Base-by-base conservation (phyloP, 345 rosid species). In the Erysimum cheiranthoides region DNA sequence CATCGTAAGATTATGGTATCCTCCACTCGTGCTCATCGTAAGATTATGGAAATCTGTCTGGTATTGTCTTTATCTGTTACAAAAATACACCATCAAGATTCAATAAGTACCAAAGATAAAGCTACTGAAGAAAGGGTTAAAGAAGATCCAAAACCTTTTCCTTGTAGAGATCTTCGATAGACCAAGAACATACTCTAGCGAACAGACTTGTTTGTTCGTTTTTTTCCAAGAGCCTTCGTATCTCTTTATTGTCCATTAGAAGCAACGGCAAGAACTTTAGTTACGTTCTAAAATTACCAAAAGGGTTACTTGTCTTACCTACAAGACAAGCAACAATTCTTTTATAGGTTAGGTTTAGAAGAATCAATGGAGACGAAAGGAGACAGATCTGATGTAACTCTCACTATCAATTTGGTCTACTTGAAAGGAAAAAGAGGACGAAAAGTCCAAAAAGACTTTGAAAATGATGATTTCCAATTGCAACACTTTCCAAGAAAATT, bases 121-220 rank as follows among this genome's bases (percentile, higher is more conserved):
- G n/a, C n/a, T n/a, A n/a, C n/a, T n/a, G n/a, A n/a, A n/a, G n/a
- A n/a, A n/a, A n/a, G n/a, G n/a, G n/a, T n/a, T n/a, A n/a, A n/a
- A n/a, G n/a, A n/a, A n/a, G n/a, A n/a, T n/a, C n/a, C n/a, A n/a
- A n/a, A n/a, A n/a, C n/a, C n/a, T n/a, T n/a, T n/a, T n/a, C n/a
- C n/a, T n/a, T n/a, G n/a, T n/a, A n/a, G n/a, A n/a, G n/a, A n/a
- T n/a, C 82, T 58, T 74, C 49, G 68, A 83, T 43, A 18, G 84
- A 71, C 86, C 86, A 80, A 53, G 86, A 80, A 61, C 66, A 76
- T 12, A 80, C 75, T 42, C 11, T 39, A 54, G 61, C 77, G 0
- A 59, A n/a, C 8, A 83, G 70, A 36, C 27, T 11, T 34, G 50
- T 56, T 28, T 64, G 46, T 14, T 50, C 58, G 7, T 38, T 32